A percentile compares a stretch with the other conserved stretches of the same genome.
Conservation (phyloP, 106 monocot species). For the Agapanthus africanus region DNA sequence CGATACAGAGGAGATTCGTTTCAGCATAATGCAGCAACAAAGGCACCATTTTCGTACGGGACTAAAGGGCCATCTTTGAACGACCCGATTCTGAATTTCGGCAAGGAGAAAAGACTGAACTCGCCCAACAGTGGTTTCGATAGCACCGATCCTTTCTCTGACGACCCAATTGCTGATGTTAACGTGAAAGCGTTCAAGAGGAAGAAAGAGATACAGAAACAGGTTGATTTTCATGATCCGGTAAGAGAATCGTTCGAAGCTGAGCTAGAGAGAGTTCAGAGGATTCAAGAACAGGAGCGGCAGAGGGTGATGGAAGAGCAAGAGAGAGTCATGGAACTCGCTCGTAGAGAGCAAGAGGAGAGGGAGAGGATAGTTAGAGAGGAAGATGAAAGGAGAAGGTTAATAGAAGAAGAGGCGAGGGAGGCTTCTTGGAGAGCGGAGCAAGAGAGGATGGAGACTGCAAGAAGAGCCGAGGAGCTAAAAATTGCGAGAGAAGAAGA, state of each 20-base stretch:
- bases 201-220: slow-evolving; percentile 57
- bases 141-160: slow-evolving; percentile 32
- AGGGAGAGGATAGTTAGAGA: slow-evolving; percentile 65
- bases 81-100: slow-evolving; percentile 39
- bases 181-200: slow-evolving; percentile 55
- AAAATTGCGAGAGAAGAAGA: slow-evolving; percentile 79
- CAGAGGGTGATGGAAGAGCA: slow-evolving; percentile 72
- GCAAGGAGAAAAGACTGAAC: slow-evolving; percentile 42
- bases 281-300: slow-evolving; percentile 79
- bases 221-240: slow-evolving; percentile 68
- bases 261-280: slow-evolving; percentile 82
- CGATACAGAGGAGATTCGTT: slow-evolving; percentile 33
- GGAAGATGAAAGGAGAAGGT: slow-evolving; percentile 61
- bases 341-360: slow-evolving; percentile 84
- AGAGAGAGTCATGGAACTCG: slow-evolving; percentile 52
- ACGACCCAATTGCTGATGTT: slow-evolving; percentile 32
- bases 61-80: slow-evolving; percentile 37
- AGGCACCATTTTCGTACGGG: slow-evolving; percentile 23
- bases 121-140: slow-evolving; percentile 33
- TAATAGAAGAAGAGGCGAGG: slow-evolving; percentile 75
- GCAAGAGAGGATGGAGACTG: slow-evolving; percentile 69
- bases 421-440: slow-evolving; percentile 75
- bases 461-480: slow-evolving; percentile 60
- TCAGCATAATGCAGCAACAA: slow-evolving; percentile 30
- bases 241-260: slow-evolving; percentile 94